Conservation (phyloP, 208 protist species). For the Blastocrithidia nonstop region DNA sequence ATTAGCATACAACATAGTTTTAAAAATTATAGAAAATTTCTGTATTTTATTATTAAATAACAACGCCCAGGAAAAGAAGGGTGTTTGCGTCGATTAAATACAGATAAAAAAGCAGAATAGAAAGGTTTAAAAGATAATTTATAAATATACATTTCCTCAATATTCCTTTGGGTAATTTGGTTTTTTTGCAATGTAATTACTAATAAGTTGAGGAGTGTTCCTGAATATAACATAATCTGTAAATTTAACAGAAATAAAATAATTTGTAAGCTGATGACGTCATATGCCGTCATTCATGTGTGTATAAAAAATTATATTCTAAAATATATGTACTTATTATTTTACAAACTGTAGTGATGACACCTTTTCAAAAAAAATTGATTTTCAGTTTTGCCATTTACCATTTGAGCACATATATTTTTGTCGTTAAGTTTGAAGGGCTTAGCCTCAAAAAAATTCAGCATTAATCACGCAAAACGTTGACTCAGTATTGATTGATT, state of each 20-base stretch:
- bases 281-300: background rate
- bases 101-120: background rate
- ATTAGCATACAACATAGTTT: background rate
- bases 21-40: background rate
- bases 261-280: background rate
- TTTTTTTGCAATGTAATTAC: no score
- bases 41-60: background rate
- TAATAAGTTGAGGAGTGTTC: no score
- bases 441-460: no score
- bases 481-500: background rate
- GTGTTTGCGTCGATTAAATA: no score
- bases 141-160: background rate
- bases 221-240: slow-evolving; percentile 4
- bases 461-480: background rate
- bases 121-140: background rate
- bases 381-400: background rate
- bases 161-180: background rate
- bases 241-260: background rate
- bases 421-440: no score
- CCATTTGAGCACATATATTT: no score
- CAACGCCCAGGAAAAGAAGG: background rate
- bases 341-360: background rate
- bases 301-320: background rate
- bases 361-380: background rate
- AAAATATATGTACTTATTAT: background rate